Evolutionary conservation across 2,329 filamentous ascomycete species (phyloP), one percentile per base, ranked within the genome.

Genomic region (Anisogramma anomala): DNA sequence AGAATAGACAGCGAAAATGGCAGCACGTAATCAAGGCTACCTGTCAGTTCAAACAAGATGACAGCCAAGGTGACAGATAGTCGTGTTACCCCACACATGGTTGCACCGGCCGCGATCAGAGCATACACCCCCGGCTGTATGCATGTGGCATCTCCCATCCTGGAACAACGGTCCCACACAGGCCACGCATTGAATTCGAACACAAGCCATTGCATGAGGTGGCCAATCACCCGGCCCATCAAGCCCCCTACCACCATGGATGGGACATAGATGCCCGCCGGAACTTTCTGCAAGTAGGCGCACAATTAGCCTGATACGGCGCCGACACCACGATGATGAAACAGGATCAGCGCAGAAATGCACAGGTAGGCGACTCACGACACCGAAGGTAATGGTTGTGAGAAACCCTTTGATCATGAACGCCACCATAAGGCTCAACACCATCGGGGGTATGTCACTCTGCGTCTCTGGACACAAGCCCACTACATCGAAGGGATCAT

Each of bases 201-300:
- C 5, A 89, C 86, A 39, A 84, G 61, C 62, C 83, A 87, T 57
- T 96, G 89, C 0, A 88, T 78, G 6, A 79, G 60, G 58, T 96
- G 91, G 1, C 91, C 91, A 10, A 94, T 75, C 33, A 91, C 79
- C 6, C 89, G 79, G 22, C 89, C 89, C 66, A 94, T 80, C 14
- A 98, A 67, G 54, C 91, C 91, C 49, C 91, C 91, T 14, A 96
- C 86, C 20, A 96, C 91, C 91, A 98, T 98, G 52, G 89, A 95
- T 3, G 91, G 91, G 2, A 98, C 88, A 53, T 98, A 98, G 51
- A 98, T 95, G 48, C 91, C 91, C 1, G 89, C 87, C 8, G 91
- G 91, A 0, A 96, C 79, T 69, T 96, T 96, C 69, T 76, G 56
- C 36, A 6, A 10, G 1, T 10, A 6, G 5, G 13, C 11, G 6